A percentile compares a stretch with the other conserved stretches of the same genome.
Evolutionary conservation across 352 stramenopile species (phyloP).

Genomic region (Phytophthora uliginosa): DNA sequence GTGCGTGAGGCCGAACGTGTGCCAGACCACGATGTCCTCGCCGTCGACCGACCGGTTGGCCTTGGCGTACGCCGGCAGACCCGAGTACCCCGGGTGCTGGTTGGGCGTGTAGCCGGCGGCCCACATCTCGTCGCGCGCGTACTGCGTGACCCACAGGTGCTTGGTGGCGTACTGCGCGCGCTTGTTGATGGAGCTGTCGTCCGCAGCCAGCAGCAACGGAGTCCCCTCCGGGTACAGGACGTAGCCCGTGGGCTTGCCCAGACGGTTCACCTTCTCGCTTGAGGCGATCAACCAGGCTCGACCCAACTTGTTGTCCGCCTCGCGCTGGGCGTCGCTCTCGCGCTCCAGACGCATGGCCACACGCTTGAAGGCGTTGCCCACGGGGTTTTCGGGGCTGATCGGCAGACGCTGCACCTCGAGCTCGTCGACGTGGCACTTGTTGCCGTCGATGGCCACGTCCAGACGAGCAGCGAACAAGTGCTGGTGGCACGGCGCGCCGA

Average conservation of each 20-base stretch:
- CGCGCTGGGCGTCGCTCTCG: conserved; percentile 58
- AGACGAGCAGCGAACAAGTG: conserved; percentile 83
- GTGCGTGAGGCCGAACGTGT: conserved; percentile 80
- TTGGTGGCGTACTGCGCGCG: conserved; percentile 73
- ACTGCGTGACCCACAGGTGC: conserved; percentile 80
- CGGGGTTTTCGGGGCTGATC: conserved; percentile 54
- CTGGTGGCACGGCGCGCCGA: conserved; percentile 77
- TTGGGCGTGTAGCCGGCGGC: conserved; percentile 78
- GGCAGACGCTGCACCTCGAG: conserved; percentile 63
- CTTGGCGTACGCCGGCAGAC: conserved; percentile 66
- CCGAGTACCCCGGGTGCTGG: conserved; percentile 57
- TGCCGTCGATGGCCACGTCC: conserved; percentile 79
- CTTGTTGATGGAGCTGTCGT: conserved; percentile 56
- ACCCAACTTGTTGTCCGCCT: conserved; percentile 56
- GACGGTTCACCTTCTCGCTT: conserved; percentile 59
- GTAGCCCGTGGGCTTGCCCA: conserved; percentile 67
- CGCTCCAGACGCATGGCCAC: conserved; percentile 56
- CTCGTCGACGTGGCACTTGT: conserved; percentile 58
- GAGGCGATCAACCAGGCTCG: conserved; percentile 74
- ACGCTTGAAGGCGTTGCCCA: conserved; percentile 69
- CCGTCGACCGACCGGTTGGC: conserved; percentile 61
- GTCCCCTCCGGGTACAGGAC: conserved; percentile 63
- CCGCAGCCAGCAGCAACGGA: conserved; percentile 63
- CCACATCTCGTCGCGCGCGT: conserved; percentile 69
- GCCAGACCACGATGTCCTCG: conserved; percentile 81